These are phyloP conservation scores for Aurantiochytrium sp. DNA, from an alignment of 108 stramenopile species.

Conservation along the genomic window DNA sequence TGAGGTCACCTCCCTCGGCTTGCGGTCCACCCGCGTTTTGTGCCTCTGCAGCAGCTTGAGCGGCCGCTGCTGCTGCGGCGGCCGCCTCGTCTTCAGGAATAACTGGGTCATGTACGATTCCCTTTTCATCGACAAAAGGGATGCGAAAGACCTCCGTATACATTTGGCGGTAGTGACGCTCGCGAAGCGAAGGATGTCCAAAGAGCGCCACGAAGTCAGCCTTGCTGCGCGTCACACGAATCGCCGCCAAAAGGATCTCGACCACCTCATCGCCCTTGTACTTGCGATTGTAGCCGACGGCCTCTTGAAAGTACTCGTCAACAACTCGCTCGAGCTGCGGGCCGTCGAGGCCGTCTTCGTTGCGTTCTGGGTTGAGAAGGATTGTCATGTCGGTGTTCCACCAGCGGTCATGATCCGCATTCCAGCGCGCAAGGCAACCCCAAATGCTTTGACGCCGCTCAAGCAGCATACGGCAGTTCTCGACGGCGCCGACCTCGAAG, in stretches of 20 bases:
- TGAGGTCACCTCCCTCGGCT: background rate
- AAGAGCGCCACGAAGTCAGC: background rate
- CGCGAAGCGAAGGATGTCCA: background rate
- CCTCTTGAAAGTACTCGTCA: slow-evolving; percentile 6
- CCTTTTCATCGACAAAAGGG: background rate
- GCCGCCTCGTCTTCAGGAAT: background rate
- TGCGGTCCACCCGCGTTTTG: background rate
- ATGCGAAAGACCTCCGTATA: background rate
- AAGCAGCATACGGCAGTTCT: slow-evolving; percentile 1
- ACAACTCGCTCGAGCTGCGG: slow-evolving; percentile 13
- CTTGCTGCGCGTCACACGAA: background rate
- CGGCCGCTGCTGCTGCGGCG: background rate
- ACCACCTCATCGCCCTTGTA: slow-evolving; percentile 12
- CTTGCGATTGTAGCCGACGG: background rate
- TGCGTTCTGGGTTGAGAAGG: background rate
- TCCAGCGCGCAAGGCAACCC: background rate
- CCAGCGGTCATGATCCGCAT: background rate
- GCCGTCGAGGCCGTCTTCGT: background rate
- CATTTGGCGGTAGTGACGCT: background rate
- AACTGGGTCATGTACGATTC: background rate
- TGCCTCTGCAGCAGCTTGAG: background rate
- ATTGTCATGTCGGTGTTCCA: background rate
- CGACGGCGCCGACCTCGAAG: background rate
- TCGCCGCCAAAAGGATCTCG: background rate
- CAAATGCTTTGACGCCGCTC: background rate